Conservation (phyloP, 139 green algal species). For the Asterochloris sp. region DNA sequence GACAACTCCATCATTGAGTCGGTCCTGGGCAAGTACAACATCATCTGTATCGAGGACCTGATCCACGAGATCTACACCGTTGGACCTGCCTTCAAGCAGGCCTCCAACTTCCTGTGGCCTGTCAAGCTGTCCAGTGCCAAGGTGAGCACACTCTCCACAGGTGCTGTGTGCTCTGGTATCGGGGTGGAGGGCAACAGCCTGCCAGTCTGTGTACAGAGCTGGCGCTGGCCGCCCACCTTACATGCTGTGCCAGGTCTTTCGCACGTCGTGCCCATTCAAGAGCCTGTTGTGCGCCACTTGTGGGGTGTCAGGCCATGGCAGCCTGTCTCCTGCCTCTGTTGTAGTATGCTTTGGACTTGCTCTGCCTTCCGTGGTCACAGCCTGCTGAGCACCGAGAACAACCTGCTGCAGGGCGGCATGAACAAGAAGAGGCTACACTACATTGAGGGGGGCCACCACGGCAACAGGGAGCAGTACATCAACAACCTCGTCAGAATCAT, state of each 20-base stretch:
- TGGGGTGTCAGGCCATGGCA: no score
- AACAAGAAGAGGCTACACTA: conserved; percentile 96
- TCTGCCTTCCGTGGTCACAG: no score
- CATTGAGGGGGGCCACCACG: conserved; percentile 96
- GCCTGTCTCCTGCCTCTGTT: no score
- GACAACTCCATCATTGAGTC: conserved; percentile 97
- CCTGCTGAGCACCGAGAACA: no score
- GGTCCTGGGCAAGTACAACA: conserved; percentile 88
- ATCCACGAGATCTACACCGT: conserved; percentile 97
- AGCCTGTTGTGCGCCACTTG: no score
- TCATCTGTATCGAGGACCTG: conserved; percentile 99
- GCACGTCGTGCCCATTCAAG: no score
- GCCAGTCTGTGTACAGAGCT: background rate
- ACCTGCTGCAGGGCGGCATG: conserved; percentile 65
- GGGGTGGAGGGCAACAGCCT: background rate
- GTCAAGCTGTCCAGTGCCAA: conserved; percentile 89
- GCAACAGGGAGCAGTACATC: conserved; percentile 96
- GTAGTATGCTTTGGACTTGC: no score
- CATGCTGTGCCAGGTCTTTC: no score
- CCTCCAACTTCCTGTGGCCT: conserved; percentile 98
- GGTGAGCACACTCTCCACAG: conserved; percentile 9
- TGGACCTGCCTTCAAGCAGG: conserved; percentile 96
- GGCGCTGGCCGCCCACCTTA: no score
- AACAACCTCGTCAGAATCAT: conserved; percentile 93
- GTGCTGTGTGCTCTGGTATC: background rate